These are phyloP conservation scores for Aspergillus avenaceus DNA, from an alignment of 495 filamentous ascomycete species.

Conservation along the genomic window DNA sequence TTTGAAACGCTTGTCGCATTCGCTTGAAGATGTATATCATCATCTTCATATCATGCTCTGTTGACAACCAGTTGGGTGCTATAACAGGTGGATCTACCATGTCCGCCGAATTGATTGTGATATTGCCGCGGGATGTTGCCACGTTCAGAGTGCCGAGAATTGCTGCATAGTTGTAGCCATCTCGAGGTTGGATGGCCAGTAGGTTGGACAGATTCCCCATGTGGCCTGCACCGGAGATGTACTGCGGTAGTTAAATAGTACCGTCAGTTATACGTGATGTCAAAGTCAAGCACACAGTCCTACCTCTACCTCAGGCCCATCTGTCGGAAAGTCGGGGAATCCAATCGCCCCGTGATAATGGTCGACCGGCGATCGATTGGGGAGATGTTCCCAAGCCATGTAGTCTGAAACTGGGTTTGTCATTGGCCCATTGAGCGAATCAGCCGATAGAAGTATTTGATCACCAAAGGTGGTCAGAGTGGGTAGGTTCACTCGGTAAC, in stretches of 20 bases:
- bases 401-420: not conserved
- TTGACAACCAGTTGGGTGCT: constrained; percentile 44
- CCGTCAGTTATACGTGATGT: not conserved
- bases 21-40: constrained; percentile 40
- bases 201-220: not conserved
- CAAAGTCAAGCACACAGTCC: not conserved
- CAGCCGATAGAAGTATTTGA: too few relatives aligned
- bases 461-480: too few relatives aligned
- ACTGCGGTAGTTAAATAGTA: not conserved
- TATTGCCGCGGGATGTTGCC: constrained; percentile 51
- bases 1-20: constrained; percentile 19
- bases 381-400: not conserved
- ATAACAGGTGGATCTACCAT: constrained; percentile 47
- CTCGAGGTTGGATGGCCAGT: constrained; percentile 26
- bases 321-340: not conserved
- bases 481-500: too few relatives aligned
- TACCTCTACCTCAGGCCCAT: not conserved
- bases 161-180: constrained; percentile 41
- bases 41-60: constrained; percentile 34
- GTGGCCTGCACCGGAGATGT: not conserved
- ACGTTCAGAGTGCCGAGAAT: constrained; percentile 39
- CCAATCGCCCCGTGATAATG: not conserved
- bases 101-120: constrained; percentile 45
- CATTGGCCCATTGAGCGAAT: not conserved
- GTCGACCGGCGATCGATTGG: not conserved